phyloP scores from a whole-genome alignment of 768 basidiomycete species.

The Arthromyces matolae region DNA sequence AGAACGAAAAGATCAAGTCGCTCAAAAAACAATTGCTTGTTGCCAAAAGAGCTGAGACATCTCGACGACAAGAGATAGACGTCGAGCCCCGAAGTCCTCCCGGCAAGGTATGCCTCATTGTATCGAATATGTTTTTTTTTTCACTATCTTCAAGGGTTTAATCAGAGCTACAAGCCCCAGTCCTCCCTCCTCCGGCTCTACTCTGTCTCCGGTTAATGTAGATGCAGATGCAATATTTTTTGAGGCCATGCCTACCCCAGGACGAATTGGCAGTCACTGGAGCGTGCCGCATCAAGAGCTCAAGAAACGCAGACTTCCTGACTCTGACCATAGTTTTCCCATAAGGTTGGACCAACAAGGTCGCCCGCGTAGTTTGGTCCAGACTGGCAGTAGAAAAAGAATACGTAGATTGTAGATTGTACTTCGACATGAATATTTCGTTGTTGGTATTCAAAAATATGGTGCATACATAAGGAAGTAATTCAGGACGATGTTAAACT shows the following conservation, averaged over 20 bases:
- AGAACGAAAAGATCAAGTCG: constrained; percentile 8
- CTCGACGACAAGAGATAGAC: constrained; percentile 3
- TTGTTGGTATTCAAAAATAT: not conserved
- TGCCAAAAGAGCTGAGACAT: not conserved
- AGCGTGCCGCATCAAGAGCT: constrained; percentile 14
- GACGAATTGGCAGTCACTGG: constrained; percentile 35
- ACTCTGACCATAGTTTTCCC: constrained; percentile 31
- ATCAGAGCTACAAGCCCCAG: not conserved
- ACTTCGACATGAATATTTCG: too few species aligned
- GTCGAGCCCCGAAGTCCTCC: not conserved
- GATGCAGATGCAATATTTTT: constrained; percentile 18
- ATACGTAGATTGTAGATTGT: too few species aligned
- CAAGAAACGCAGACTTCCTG: constrained; percentile 14
- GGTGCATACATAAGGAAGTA: not conserved
- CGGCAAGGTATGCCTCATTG: not conserved
- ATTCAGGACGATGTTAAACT: not conserved
- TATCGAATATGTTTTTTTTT: not conserved
- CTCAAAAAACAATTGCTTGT: constrained; percentile 15
- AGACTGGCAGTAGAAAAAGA: constrained; percentile 34
- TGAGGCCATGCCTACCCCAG: constrained; percentile 36
- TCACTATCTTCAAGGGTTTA: not conserved
- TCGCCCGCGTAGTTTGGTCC: constrained; percentile 30
- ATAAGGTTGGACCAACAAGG: constrained; percentile 37
- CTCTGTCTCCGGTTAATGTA: not conserved
- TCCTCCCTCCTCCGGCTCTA: not conserved